A percentile compares a stretch with the other conserved stretches of the same genome.
phyloP scores from a whole-genome alignment of 805 yeast genomes.

The Pichia heedii region DNA sequence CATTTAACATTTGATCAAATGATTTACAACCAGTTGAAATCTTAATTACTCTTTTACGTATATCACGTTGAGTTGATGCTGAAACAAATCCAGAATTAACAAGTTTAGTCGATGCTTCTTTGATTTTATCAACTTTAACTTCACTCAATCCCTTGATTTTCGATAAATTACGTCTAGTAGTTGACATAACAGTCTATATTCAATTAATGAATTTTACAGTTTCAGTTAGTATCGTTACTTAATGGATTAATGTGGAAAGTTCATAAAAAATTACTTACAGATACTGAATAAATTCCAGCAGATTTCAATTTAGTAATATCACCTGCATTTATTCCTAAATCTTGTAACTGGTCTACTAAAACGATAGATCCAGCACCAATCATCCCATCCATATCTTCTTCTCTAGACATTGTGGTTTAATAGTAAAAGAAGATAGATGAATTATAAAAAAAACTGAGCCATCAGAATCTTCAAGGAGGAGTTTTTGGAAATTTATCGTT shows the following conservation, averaged over 20 bases:
- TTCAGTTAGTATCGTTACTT: constrained; percentile 1
- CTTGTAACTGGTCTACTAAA: constrained; percentile 44
- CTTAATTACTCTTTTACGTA: constrained; percentile 53
- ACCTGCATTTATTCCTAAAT: constrained; percentile 61
- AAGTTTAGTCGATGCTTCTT: constrained; percentile 62
- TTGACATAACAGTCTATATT: constrained; percentile 40
- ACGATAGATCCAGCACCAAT: constrained; percentile 24
- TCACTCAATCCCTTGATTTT: constrained; percentile 63
- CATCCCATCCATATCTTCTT: constrained; percentile 14
- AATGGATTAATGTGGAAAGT: not conserved
- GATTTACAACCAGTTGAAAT: constrained; percentile 67
- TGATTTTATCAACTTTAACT: constrained; percentile 65
- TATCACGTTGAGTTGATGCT: constrained; percentile 58
- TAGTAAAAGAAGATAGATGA: not conserved
- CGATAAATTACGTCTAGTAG: constrained; percentile 55
- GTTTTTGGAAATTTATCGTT: too few relatives aligned
- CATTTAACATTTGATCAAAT: constrained; percentile 60
- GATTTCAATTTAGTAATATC: constrained; percentile 61
- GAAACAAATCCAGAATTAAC: constrained; percentile 63
- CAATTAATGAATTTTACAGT: not conserved
- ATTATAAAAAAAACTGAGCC: not conserved
- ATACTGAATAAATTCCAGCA: constrained; percentile 60
- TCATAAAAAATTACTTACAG: constrained; percentile 29
- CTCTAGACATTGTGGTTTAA: not conserved
- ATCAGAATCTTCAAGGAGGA: too few relatives aligned